Evolutionary conservation across 2,329 filamentous ascomycete genomes (phyloP), one percentile per base, ranked within the genome.

Genomic region (Fusarium sp.): DNA sequence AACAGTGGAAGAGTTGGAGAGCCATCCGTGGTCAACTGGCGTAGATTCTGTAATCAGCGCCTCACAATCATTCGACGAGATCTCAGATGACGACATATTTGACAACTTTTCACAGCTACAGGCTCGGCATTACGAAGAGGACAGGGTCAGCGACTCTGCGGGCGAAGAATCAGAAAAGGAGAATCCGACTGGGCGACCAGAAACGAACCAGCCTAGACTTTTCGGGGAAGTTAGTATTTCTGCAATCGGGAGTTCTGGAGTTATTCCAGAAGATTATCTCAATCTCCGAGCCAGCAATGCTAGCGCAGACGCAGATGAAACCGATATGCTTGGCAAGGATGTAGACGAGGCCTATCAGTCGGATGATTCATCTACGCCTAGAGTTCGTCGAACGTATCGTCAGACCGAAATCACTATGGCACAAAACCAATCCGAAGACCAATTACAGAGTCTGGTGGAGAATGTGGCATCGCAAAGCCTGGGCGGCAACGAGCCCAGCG

Each of bases 151-250:
- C 51, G 77, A 76, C 45, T 82, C 79, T 1, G 73, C 77, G 65
- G 76, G 76, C 61, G 91, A 90, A 63, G 89, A 92, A 57, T 92
- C 89, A 5, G 91, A 93, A 72, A 92, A 92, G 69, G 90, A 93
- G 72, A 93, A 91, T 8, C 84, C 85, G 45, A 89, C 89, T 74
- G 86, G 90, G 42, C 87, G 87, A 76, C 86, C 73, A 37, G 71
- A 61, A 17, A 65, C 68, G 11, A 75, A 73, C 6, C 74, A 71
- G 4, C 78, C 73, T 4, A 77, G 78, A 9, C 72, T 86, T 2
- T 86, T 85, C 68, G 84, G 84, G 3, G 84, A 86, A 58, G 80
- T 87, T 6, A 79, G 79, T 15, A 73, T 75, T 15, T 86, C 83
- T 5, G 82, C 80, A 0, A 73, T 85, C 15, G 81, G 81, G 11